phyloP scores from a whole-genome alignment of 345 rosid species.

The Combretum micranthum region DNA sequence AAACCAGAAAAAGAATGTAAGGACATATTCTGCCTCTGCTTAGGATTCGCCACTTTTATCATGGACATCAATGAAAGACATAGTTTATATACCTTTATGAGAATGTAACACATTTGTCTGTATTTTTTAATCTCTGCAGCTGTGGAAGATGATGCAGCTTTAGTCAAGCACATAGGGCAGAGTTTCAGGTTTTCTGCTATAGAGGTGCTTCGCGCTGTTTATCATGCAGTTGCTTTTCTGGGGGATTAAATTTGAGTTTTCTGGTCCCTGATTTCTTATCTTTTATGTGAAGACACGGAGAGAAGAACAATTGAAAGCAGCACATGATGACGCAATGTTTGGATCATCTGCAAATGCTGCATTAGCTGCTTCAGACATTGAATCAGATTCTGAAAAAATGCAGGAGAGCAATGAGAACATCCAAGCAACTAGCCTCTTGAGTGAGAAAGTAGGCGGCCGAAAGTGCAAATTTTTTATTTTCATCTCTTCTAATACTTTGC shows the following conservation, averaged over 20 bases:
- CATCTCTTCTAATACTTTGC: not conserved
- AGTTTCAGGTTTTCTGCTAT: slow-evolving; percentile 80
- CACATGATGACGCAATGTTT: slow-evolving; percentile 95
- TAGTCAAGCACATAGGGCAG: slow-evolving; percentile 83
- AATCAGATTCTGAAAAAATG: slow-evolving; percentile 23
- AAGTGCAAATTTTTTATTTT: not conserved
- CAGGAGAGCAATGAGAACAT: slow-evolving; percentile 29
- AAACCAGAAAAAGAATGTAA: too few species aligned
- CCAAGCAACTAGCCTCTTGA: slow-evolving; percentile 44
- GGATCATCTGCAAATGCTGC: slow-evolving; percentile 47
- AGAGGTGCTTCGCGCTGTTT: slow-evolving; percentile 34
- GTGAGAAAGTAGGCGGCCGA: slow-evolving; percentile 48
- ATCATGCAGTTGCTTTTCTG: not conserved
- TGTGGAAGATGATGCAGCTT: slow-evolving; percentile 69
- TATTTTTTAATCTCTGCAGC: slow-evolving; percentile 26
- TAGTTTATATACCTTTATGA: too few species aligned
- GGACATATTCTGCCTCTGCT: too few species aligned
- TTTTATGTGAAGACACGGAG: slow-evolving; percentile 45
- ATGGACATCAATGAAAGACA: too few species aligned
- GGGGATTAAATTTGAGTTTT: not conserved
- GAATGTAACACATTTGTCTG: too few species aligned
- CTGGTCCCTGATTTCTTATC: not conserved
- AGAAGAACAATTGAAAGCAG: slow-evolving; percentile 64
- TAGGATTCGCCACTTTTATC: too few species aligned
- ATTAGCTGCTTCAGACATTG: slow-evolving; percentile 18